Conservation (phyloP, 176 grass and related monocot species). For the Paspalum vaginatum region DNA sequence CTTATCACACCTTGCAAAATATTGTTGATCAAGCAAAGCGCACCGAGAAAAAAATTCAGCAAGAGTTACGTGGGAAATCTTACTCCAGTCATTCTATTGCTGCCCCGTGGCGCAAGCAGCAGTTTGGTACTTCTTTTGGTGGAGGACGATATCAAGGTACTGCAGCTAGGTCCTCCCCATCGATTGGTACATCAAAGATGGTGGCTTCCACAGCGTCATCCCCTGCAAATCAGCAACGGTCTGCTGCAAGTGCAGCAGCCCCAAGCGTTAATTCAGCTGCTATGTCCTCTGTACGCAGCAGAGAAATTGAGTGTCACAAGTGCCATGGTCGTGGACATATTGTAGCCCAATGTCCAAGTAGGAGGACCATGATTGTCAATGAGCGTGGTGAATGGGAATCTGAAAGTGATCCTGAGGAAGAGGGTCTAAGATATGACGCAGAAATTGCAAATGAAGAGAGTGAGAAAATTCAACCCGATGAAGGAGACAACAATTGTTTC, state of each 20-base stretch:
- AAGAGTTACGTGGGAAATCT: neutral
- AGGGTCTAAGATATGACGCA: neutral
- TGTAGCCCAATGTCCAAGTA: no score
- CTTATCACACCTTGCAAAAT: neutral
- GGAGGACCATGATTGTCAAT: neutral
- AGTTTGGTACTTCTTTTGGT: neutral
- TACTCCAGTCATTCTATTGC: neutral
- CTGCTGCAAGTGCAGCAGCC: neutral
- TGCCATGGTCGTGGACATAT: neutral
- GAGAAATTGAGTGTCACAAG: neutral
- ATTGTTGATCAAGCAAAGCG: neutral
- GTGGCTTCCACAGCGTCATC: neutral
- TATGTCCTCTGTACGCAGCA: neutral
- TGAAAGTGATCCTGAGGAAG: neutral
- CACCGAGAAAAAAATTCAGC: neutral
- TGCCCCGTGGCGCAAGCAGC: neutral
- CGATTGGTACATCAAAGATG: neutral
- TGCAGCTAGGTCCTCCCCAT: neutral
- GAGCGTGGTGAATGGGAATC: neutral
- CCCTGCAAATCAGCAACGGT: neutral
- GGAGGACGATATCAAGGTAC: neutral
- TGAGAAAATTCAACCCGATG: neutral
- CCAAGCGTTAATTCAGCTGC: neutral
- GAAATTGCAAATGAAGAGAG: neutral
- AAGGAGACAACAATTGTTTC: constrained; percentile 2